Percentiles rank a stretch among this genome's conserved stretches.
Evolutionary conservation across 129 eudicot species (phyloP).

Genomic region (Silybum marianum): DNA sequence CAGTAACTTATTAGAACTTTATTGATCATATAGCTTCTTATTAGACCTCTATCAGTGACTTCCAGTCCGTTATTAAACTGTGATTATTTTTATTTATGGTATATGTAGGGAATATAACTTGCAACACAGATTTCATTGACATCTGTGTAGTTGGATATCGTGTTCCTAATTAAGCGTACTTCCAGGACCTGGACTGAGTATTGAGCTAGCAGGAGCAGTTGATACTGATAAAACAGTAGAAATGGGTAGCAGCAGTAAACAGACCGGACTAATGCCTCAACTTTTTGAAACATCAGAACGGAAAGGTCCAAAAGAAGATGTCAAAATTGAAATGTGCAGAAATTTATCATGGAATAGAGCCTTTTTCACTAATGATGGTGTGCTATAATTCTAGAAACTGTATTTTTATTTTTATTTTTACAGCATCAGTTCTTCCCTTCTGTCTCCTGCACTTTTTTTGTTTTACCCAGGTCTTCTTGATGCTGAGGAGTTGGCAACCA

Average conservation of each 20-base stretch:
- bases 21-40: not conserved
- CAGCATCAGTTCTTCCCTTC: not conserved
- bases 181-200: not conserved
- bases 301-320: slow-evolving; percentile 26
- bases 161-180: not conserved
- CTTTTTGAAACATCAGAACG: slow-evolving; percentile 37
- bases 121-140: not conserved
- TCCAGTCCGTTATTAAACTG: not conserved
- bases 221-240: slow-evolving; percentile 23
- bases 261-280: slow-evolving; percentile 29
- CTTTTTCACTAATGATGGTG: slow-evolving; percentile 79
- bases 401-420: not conserved
- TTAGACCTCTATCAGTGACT: not conserved
- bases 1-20: not conserved
- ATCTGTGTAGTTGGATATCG: not conserved
- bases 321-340: slow-evolving; percentile 61
- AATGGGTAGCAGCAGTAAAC: slow-evolving; percentile 19
- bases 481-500: slow-evolving; percentile 76
- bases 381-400: not conserved
- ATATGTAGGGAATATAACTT: not conserved
- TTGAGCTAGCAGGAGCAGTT: slow-evolving; percentile 35
- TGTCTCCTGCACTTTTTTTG: not conserved
- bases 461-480: slow-evolving; percentile 64
- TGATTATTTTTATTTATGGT: not conserved
- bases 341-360: slow-evolving; percentile 90